These are phyloP conservation scores for Apodospora peruviana DNA, from an alignment of 495 filamentous ascomycete genomes.

Conservation along the genomic window DNA sequence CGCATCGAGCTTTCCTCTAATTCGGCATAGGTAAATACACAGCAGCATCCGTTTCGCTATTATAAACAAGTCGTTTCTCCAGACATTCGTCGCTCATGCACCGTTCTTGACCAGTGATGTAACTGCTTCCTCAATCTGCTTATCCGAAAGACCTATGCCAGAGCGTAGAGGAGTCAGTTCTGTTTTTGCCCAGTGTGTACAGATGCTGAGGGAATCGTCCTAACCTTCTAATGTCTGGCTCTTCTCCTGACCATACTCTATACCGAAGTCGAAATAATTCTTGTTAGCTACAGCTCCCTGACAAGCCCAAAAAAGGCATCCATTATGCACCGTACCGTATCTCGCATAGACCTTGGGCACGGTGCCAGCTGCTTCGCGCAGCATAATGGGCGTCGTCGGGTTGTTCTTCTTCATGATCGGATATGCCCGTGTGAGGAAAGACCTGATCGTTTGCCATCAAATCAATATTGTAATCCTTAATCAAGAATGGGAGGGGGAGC, in stretches of 20 bases:
- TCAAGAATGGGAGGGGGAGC: not conserved
- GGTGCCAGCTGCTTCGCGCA: constrained; percentile 81
- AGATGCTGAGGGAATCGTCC: not conserved
- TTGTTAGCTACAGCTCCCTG: not conserved
- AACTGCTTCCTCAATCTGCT: constrained; percentile 87
- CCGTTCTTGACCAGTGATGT: constrained; percentile 75
- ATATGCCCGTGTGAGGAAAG: constrained; percentile 86
- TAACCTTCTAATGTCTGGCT: constrained; percentile 73
- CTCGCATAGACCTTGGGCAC: constrained; percentile 83
- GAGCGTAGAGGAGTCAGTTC: not conserved
- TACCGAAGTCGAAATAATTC: not conserved
- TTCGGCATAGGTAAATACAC: no score
- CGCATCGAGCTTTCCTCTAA: no score
- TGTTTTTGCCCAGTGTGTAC: not conserved
- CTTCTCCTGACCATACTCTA: constrained; percentile 87
- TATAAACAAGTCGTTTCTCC: constrained; percentile 1
- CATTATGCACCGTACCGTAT: constrained; percentile 67
- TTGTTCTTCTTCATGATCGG: constrained; percentile 99
- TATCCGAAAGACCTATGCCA: constrained; percentile 69
- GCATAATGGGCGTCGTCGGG: constrained; percentile 86
- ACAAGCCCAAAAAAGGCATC: not conserved
- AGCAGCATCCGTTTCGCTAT: no score
- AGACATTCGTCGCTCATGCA: constrained; percentile 8
- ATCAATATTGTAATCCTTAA: not conserved
- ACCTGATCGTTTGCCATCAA: constrained; percentile 44